phyloP scores from a whole-genome alignment of 306 rosid species.

The Pyrus pyrifolia region DNA sequence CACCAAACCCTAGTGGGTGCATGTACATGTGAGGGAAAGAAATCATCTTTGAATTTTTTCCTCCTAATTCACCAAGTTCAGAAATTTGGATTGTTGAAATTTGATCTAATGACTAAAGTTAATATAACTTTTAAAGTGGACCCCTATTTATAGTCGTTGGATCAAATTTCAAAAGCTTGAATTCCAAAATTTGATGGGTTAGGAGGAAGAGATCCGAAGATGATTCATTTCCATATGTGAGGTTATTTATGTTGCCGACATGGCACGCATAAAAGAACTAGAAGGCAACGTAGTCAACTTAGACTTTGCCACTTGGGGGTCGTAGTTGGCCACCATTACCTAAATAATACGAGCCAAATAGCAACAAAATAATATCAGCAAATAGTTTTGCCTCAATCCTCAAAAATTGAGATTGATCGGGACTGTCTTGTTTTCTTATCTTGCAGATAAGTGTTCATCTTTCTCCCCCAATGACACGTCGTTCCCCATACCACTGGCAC shows the following conservation, averaged over 20 bases:
- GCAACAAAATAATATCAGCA: neutral
- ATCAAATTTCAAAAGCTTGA: fast-evolving
- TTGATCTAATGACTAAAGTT: neutral
- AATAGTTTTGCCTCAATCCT: neutral
- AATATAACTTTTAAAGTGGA: neutral
- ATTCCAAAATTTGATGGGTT: fast-evolving
- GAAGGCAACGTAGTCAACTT: neutral
- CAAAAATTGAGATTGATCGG: neutral
- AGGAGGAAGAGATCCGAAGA: fast-evolving
- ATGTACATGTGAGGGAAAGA: neutral
- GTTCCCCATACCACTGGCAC: conserved; percentile 10
- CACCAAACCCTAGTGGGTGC: neutral
- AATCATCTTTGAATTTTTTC: fast-evolving
- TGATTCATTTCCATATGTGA: neutral
- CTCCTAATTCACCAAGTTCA: too few species aligned
- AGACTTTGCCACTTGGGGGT: conserved; percentile 30
- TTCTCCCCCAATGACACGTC: conserved; percentile 22
- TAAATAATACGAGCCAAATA: neutral
- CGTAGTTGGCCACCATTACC: conserved; percentile 27
- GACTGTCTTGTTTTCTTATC: conserved; percentile 23
- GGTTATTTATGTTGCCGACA: conserved; percentile 53
- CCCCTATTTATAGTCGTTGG: neutral
- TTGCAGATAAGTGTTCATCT: conserved; percentile 36
- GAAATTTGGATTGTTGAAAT: fast-evolving
- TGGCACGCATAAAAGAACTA: conserved; percentile 30